Conservation (phyloP, 306 rosid species). For the Castanopsis chinensis region DNA sequence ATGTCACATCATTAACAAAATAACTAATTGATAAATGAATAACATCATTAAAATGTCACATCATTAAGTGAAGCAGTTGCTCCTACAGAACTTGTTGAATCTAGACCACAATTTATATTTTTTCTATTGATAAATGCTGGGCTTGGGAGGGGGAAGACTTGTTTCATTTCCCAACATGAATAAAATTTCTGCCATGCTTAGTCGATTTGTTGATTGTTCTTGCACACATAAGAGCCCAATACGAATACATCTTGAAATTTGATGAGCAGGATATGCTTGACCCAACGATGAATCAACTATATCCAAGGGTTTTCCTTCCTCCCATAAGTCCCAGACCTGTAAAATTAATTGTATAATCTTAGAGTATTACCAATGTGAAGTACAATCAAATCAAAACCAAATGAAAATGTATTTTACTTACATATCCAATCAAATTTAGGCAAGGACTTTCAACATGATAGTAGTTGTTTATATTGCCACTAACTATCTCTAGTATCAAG, state of each 20-base stretch:
- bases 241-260: slow-evolving; percentile 19
- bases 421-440: slow-evolving; percentile 43
- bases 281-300: slow-evolving; percentile 38
- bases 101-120: not conserved
- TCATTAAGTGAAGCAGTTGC: slow-evolving; percentile 25
- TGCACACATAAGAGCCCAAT: slow-evolving; percentile 41
- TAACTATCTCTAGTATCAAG: slow-evolving; percentile 30
- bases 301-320: slow-evolving; percentile 35
- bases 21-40: too few species aligned
- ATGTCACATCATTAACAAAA: too few species aligned
- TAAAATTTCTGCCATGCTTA: slow-evolving; percentile 47
- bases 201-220: slow-evolving; percentile 39
- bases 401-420: slow-evolving; percentile 16
- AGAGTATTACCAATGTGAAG: not conserved
- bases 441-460: not conserved
- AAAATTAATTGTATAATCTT: not conserved
- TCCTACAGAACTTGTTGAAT: slow-evolving; percentile 32
- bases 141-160: slow-evolving; percentile 28
- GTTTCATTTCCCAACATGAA: slow-evolving; percentile 58
- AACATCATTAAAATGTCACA: slow-evolving; percentile 29
- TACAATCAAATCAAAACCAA: not conserved
- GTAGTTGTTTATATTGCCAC: slow-evolving; percentile 36
- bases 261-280: slow-evolving; percentile 1
- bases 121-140: slow-evolving; percentile 46
- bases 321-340: slow-evolving; percentile 62